phyloP scores from a whole-genome alignment of 2,329 filamentous ascomycete species.

The Bipolaris sorokiniana region DNA sequence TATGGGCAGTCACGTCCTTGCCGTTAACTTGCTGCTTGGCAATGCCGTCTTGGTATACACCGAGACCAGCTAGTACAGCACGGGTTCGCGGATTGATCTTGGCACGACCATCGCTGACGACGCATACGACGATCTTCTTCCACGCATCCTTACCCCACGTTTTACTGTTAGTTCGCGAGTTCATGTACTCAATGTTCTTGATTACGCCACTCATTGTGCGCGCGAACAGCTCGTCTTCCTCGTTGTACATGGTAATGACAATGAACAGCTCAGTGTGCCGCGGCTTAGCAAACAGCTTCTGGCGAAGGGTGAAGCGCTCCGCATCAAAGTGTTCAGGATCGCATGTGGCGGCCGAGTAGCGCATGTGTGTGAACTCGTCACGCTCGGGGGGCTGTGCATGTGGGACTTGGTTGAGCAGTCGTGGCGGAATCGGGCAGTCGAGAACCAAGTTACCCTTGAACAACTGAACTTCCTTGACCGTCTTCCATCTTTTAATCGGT shows the following conservation, averaged over 20 bases:
- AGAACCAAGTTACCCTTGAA: slow-evolving; percentile 97
- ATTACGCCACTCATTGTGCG: slow-evolving; percentile 96
- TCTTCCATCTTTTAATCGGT: slow-evolving; percentile 90
- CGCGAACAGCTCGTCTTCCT: slow-evolving; percentile 94
- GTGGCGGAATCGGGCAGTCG: slow-evolving; percentile 92
- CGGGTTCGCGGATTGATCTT: slow-evolving; percentile 95
- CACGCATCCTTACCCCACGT: slow-evolving; percentile 98
- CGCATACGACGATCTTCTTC: slow-evolving; percentile 99
- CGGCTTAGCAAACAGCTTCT: slow-evolving; percentile 89
- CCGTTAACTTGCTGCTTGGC: slow-evolving; percentile 97
- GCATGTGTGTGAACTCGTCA: slow-evolving; percentile 86
- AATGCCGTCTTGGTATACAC: slow-evolving; percentile 97
- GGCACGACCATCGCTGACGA: slow-evolving; percentile 94
- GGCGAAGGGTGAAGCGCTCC: slow-evolving; percentile 87
- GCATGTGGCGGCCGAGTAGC: slow-evolving; percentile 93
- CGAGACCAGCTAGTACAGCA: slow-evolving; percentile 88
- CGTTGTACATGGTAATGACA: slow-evolving; percentile 98
- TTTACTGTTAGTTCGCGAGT: slow-evolving; percentile 87
- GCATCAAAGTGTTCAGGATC: slow-evolving; percentile 88
- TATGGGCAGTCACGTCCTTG: slow-evolving; percentile 95
- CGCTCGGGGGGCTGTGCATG: slow-evolving; percentile 81
- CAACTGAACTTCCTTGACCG: slow-evolving; percentile 95
- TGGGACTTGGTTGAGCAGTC: slow-evolving; percentile 82
- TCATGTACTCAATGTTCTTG: slow-evolving; percentile 99
- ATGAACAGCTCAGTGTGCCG: slow-evolving; percentile 95